A percentile compares a stretch with the other conserved stretches of the same genome.
Evolutionary conservation across 1,284 basidiomycete species (phyloP).

Genomic region (Mycosarcoma maydis): DNA sequence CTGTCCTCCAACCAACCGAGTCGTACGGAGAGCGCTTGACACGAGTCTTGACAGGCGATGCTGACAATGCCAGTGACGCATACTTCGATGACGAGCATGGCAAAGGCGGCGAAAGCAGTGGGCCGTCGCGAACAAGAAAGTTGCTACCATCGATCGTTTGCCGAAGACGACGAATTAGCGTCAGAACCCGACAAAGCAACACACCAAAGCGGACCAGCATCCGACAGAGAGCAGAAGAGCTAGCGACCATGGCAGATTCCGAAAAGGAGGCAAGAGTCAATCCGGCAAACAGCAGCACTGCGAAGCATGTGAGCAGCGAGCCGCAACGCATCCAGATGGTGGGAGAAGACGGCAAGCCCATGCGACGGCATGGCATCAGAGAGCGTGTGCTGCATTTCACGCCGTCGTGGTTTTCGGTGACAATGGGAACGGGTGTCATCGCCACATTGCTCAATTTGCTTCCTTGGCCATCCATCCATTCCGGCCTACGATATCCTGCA

Average conservation of each 20-base stretch:
- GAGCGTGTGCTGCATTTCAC: slow-evolving; percentile 54
- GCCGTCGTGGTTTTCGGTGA: slow-evolving; percentile 57
- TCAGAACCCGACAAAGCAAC: neutral
- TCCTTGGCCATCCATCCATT: slow-evolving; percentile 42
- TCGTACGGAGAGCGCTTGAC: slow-evolving; percentile 32
- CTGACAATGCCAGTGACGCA: neutral
- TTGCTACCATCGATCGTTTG: slow-evolving; percentile 8
- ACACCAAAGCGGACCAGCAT: slow-evolving; percentile 8
- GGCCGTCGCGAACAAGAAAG: slow-evolving; percentile 1
- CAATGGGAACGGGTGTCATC: slow-evolving; percentile 56
- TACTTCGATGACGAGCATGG: neutral
- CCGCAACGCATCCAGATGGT: slow-evolving; percentile 34
- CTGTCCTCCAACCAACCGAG: slow-evolving; percentile 16
- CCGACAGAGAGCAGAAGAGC: slow-evolving; percentile 28
- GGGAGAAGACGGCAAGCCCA: slow-evolving; percentile 42
- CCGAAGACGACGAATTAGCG: slow-evolving; percentile 6
- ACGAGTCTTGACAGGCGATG: slow-evolving; percentile 35
- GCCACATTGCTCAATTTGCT: slow-evolving; percentile 50
- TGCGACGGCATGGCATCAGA: slow-evolving; percentile 36
- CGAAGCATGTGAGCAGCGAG: slow-evolving; percentile 8
- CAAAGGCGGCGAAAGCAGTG: slow-evolving; percentile 1
- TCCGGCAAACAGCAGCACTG: neutral
- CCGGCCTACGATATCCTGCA: slow-evolving; percentile 33
- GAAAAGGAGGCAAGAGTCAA: slow-evolving; percentile 18
- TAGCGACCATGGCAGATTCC: slow-evolving; percentile 34